phyloP scores from a whole-genome alignment of 177 flowering plant genomes.

The Vitis hybrid region DNA sequence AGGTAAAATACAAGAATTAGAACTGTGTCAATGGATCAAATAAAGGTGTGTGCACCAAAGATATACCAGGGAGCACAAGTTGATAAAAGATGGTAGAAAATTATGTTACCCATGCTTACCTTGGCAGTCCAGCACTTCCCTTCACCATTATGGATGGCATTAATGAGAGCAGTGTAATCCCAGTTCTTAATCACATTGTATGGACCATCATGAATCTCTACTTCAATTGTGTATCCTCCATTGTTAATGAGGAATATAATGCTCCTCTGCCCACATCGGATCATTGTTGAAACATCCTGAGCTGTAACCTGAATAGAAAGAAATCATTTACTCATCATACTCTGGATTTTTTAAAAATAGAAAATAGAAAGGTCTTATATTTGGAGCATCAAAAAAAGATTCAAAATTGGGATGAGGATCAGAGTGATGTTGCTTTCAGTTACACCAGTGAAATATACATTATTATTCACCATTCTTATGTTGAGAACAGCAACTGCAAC shows the following conservation, averaged over 20 bases:
- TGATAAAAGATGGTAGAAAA: not conserved
- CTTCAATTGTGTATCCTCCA: slow-evolving; percentile 81
- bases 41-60: not conserved
- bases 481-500: too few relatives aligned
- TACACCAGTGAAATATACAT: not conserved
- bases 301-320: slow-evolving; percentile 57
- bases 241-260: slow-evolving; percentile 71
- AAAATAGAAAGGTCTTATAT: not conserved
- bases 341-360: not conserved
- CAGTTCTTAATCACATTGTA: slow-evolving; percentile 80
- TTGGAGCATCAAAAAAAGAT: not conserved
- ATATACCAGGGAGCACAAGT: not conserved
- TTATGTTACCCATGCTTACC: slow-evolving; percentile 34
- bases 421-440: not conserved
- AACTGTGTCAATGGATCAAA: slow-evolving; percentile 1
- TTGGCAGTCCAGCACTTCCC: slow-evolving; percentile 85
- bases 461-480: too few relatives aligned
- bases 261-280: slow-evolving; percentile 51
- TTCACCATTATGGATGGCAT: slow-evolving; percentile 71
- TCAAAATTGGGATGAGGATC: not conserved
- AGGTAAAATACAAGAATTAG: too few relatives aligned
- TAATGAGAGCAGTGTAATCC: slow-evolving; percentile 59
- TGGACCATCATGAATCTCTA: slow-evolving; percentile 76
- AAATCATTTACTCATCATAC: not conserved
- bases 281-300: slow-evolving; percentile 74